phyloP scores from a whole-genome alignment of 257 asterid species.

The Gentiana dahurica region DNA sequence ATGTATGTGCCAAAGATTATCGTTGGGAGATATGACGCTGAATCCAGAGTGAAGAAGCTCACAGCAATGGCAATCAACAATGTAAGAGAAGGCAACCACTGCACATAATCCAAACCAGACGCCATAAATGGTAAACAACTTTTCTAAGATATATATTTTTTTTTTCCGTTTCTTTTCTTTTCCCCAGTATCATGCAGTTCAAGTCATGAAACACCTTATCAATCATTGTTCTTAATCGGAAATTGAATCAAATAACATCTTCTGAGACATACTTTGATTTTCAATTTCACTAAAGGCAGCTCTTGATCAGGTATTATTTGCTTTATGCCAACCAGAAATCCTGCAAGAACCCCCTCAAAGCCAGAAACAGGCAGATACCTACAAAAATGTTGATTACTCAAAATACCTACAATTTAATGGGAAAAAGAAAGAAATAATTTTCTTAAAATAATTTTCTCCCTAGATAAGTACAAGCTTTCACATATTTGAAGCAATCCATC shows the following conservation, averaged over 20 bases:
- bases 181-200: too few relatives aligned
- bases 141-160: not conserved
- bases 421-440: too few relatives aligned
- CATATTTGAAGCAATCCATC: not conserved
- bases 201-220: not conserved
- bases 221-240: not conserved
- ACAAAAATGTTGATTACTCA: slow-evolving; percentile 10
- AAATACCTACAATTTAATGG: too few relatives aligned
- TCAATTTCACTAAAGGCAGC: slow-evolving; percentile 55
- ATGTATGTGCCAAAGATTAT: slow-evolving; percentile 67
- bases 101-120: slow-evolving; percentile 26
- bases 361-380: slow-evolving; percentile 89
- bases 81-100: slow-evolving; percentile 89
- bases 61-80: slow-evolving; percentile 42
- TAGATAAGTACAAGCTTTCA: not conserved
- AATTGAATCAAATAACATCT: slow-evolving; percentile 12
- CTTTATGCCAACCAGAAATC: slow-evolving; percentile 80
- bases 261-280: slow-evolving; percentile 53
- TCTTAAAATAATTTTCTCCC: too few relatives aligned
- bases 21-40: slow-evolving; percentile 68
- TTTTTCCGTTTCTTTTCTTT: not conserved
- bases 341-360: slow-evolving; percentile 85
- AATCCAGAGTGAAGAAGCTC: slow-evolving; percentile 66
- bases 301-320: slow-evolving; percentile 89
- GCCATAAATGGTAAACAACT: slow-evolving; percentile 9